Evolutionary conservation across 2,329 filamentous ascomycete genomes (phyloP).

Genomic region (Diplodia corticola): DNA sequence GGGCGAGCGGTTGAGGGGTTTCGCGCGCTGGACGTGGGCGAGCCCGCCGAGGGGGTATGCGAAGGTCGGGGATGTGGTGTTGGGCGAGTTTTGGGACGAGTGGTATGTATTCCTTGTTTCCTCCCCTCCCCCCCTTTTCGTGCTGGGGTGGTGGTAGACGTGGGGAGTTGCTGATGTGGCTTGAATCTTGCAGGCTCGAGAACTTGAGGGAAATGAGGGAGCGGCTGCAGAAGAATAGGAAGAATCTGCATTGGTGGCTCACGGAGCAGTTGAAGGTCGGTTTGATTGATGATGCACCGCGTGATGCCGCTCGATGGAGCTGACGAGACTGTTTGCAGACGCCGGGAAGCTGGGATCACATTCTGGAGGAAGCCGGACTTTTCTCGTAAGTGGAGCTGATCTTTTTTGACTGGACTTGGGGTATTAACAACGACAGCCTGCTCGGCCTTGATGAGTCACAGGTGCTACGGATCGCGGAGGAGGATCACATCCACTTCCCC

Average conservation of each 20-base stretch:
- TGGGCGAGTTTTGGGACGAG: constrained; percentile 24
- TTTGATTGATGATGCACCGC: neutral
- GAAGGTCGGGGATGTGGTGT: constrained; percentile 30
- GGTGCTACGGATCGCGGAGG: constrained; percentile 25
- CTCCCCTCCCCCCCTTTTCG: neutral
- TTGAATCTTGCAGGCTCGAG: neutral
- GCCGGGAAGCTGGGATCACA: constrained; percentile 28
- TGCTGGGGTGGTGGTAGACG: too few relatives aligned
- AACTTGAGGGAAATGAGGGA: constrained; percentile 26
- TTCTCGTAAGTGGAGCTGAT: constrained; percentile 27
- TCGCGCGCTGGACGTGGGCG: constrained; percentile 35
- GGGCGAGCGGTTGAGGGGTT: constrained; percentile 31
- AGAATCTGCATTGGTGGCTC: constrained; percentile 23
- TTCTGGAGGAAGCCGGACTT: constrained; percentile 28
- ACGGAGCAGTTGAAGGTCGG: constrained; percentile 25
- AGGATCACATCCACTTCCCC: constrained; percentile 31
- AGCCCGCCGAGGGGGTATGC: constrained; percentile 33
- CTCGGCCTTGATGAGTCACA: constrained; percentile 27
- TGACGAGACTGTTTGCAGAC: constrained; percentile 21
- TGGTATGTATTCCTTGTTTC: constrained; percentile 26
- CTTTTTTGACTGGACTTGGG: neutral
- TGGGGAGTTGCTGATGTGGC: neutral
- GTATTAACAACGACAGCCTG: constrained; percentile 10
- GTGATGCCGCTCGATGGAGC: neutral
- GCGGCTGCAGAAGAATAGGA: constrained; percentile 25